Base-by-base conservation (phyloP, 768 basidiomycete genomes). In the Pholiota molesta region DNA sequence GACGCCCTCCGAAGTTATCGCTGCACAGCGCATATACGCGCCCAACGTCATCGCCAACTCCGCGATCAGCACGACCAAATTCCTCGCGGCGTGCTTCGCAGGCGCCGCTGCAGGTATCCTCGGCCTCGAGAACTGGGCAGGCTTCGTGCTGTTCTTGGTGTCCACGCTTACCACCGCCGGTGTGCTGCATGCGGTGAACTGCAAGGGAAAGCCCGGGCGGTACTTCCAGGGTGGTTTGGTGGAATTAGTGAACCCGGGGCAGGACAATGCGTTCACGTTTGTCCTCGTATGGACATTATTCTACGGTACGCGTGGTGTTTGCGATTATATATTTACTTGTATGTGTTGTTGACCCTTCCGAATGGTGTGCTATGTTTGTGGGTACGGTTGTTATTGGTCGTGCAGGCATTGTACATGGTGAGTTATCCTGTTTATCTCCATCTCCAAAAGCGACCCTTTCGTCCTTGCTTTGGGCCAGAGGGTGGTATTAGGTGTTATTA, bases 281-380 rank as follows among this genome's bases (percentile, higher is more conserved):
- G 84, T 98, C 61, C 84, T 97, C 29, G 89, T 91, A 21, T 98
- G 95, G 95, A 98, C 95, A 37, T 78, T 97, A 59, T 92, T 95
- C 73, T 97, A 92, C 73, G 95, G 92, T 94, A 68, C 62, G 90
- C 76, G 21, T 21, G 23, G 9, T 26, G 13, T 21, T 37, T 19
- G 21, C 47, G 14, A 6, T 26, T 26, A 11, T 49, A 21, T 49
- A 11, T 23, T 49, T 28, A 49, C 47, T 19, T 28, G 11, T 49
- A 49, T 19, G 11, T 49, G n/a, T 26, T 49, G 13, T 26, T 49
- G 23, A 49, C 47, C 23, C 21, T 13, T 19, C 3, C 13, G 23
- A 21, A 49, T 49, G 14, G 23, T 33, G 44, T 57, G 53, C 29
- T 64, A 35, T 61, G 44, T 51, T 45, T 39, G 63, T 29, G 28